A percentile compares a stretch with the other conserved stretches of the same genome.
Conservation (phyloP, 441 rosid genomes). For the Euphorbia schlechtendalii region DNA sequence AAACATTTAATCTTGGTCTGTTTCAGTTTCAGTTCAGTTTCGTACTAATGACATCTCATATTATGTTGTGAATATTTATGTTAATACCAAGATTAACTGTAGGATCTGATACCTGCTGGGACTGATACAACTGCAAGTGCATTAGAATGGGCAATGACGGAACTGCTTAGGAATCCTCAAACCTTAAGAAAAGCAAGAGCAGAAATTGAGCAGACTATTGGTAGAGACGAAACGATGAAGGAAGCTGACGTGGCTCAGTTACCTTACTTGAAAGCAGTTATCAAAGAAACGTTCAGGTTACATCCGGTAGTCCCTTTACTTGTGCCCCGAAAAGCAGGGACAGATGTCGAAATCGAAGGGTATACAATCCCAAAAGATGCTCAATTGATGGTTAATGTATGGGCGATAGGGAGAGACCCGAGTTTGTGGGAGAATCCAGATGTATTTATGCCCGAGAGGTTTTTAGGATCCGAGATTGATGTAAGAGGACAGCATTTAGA, state of each 20-base stretch:
- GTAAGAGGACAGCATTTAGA: background rate
- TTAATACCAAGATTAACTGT: background rate
- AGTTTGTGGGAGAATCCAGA: background rate
- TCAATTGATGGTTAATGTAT: background rate
- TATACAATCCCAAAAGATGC: background rate
- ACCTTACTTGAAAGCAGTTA: conserved; percentile 1
- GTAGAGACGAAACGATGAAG: conserved; percentile 35
- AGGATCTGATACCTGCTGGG: conserved; percentile 30
- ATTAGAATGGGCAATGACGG: background rate
- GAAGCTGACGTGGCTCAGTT: background rate
- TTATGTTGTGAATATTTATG: too few relatives aligned
- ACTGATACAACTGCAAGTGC: conserved; percentile 3
- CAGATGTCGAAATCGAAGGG: background rate
- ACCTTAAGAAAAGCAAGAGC: background rate
- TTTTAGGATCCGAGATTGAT: background rate
- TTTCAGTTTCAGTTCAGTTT: background rate
- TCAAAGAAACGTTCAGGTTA: conserved; percentile 2
- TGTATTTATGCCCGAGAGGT: background rate
- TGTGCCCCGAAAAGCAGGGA: background rate
- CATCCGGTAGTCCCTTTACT: background rate
- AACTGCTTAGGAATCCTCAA: background rate
- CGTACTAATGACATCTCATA: background rate
- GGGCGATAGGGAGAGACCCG: background rate
- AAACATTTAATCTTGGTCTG: conserved; percentile 21
- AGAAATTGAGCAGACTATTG: background rate